A percentile compares a stretch with the other conserved stretches of the same genome.
phyloP scores from a whole-genome alignment of 1,139 yeast species.

The Yamadazyma spencermartinsiae region DNA sequence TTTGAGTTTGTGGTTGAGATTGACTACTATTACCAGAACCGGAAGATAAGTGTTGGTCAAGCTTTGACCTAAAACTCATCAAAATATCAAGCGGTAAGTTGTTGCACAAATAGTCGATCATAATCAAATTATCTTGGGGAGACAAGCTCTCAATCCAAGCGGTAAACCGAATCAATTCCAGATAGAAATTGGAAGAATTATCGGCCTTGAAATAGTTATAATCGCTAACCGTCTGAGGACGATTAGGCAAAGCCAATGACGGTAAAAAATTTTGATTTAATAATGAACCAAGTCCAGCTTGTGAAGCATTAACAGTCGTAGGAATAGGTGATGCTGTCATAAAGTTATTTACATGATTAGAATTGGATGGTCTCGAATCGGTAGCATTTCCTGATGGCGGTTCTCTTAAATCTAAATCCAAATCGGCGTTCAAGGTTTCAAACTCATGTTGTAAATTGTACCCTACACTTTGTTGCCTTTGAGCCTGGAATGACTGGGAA shows the following conservation, averaged over 20 bases:
- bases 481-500: constrained; percentile 17
- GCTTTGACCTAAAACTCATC: constrained; percentile 44
- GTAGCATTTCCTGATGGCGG: background rate
- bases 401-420: constrained; percentile 43
- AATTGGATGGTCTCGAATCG: background rate
- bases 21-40: too few species aligned
- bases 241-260: constrained; percentile 32
- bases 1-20: background rate
- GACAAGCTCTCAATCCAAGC: constrained; percentile 61
- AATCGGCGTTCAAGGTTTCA: constrained; percentile 47
- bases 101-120: constrained; percentile 58
- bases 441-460: constrained; percentile 48
- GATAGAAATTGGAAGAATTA: constrained; percentile 27
- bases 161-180: constrained; percentile 52
- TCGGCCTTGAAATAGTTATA: constrained; percentile 26
- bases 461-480: constrained; percentile 45
- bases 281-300: constrained; percentile 22
- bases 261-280: constrained; percentile 20
- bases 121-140: constrained; percentile 56
- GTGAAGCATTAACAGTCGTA: constrained; percentile 16
- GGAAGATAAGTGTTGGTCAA: constrained; percentile 33
- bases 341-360: constrained; percentile 2
- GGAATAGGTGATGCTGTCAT: constrained; percentile 13
- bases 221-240: constrained; percentile 49
- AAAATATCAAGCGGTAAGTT: constrained; percentile 50